Evolutionary conservation across 2,329 filamentous ascomycete genomes (phyloP), one percentile per base, ranked within the genome.

Genomic region (Sarocladiaceae sp.): DNA sequence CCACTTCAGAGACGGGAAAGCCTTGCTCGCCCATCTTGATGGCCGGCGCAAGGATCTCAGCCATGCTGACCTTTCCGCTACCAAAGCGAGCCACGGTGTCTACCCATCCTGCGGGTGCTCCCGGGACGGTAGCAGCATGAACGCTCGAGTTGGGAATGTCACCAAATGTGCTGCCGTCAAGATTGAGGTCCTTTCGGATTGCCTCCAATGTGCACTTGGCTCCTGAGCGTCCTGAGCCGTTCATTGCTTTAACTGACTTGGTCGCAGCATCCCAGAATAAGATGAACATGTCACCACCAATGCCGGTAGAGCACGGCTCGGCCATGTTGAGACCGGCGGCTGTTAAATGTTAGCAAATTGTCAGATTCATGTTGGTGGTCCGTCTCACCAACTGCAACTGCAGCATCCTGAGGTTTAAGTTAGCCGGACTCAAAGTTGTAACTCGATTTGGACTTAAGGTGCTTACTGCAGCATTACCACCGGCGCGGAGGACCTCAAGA

Each of bases 241-340:
- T 99, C 68, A 97, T 74, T 10, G 91, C 89, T 52, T 84, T 86
- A 8, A 97, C 86, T 57, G 88, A 87, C 64, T 88, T 87, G 0
- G 86, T 89, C 60, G 86, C 81, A 37, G 90, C 90, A 65, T 95
- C 82, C 74, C 93, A 97, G 76, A 83, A 97, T 31, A 97, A 82
- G 68, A 92, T 92, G 72, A 97, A 99, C 84, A 96, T 91, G 71
- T 99, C 94, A 56, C 94, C 94, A 53, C 94, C 94, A 55, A 99
- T 97, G 36, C 94, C 94, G 1, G 94, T 97, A 5, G 88, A 94
- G 54, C 85, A 84, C 7, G 94, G 94, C 66, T 99, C 94, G 0
- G 93, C 96, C 64, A 97, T 82, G 70, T 97, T 97, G 53, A 99
- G 77, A 4, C 85, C 91, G 28, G 94, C 94, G 40, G 94, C 93